Percentiles rank a stretch among this genome's conserved stretches.
phyloP scores from a whole-genome alignment of 345 rosid species.

The Psidium guajava region DNA sequence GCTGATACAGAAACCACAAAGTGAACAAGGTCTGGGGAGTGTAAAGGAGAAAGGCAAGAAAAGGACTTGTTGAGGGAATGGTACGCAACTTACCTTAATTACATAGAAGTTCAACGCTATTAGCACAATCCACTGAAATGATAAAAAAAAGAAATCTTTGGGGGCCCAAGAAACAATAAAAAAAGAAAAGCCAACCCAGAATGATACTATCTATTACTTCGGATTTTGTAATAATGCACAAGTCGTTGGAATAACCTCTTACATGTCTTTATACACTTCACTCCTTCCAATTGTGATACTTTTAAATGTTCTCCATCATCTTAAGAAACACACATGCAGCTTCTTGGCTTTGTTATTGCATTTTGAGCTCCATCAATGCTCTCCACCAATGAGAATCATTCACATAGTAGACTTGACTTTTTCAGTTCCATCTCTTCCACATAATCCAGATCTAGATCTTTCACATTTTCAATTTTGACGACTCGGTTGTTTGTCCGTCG shows the following conservation, averaged over 20 bases:
- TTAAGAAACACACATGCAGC: background rate
- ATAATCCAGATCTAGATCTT: constrained; percentile 31
- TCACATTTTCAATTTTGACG: constrained; percentile 8
- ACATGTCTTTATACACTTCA: background rate
- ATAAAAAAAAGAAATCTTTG: background rate
- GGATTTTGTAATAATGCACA: background rate
- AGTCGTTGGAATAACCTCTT: background rate
- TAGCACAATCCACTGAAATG: background rate
- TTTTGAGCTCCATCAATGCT: background rate
- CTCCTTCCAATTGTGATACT: background rate
- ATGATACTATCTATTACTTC: background rate
- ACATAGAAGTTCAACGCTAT: background rate
- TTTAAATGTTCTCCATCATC: background rate
- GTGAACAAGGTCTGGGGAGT: background rate
- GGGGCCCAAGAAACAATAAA: background rate
- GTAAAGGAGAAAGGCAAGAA: background rate
- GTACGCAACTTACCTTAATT: background rate
- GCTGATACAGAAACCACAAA: background rate
- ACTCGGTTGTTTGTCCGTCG: constrained; percentile 14
- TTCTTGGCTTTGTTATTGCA: background rate
- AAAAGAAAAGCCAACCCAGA: background rate
- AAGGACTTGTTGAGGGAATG: background rate
- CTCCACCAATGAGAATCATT: background rate
- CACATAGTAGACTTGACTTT: background rate
- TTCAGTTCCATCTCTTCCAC: constrained; percentile 11